Evolutionary conservation across 2,329 filamentous ascomycete genomes (phyloP), one percentile per base, ranked within the genome.

Genomic region (Sclerotinia glacialis): DNA sequence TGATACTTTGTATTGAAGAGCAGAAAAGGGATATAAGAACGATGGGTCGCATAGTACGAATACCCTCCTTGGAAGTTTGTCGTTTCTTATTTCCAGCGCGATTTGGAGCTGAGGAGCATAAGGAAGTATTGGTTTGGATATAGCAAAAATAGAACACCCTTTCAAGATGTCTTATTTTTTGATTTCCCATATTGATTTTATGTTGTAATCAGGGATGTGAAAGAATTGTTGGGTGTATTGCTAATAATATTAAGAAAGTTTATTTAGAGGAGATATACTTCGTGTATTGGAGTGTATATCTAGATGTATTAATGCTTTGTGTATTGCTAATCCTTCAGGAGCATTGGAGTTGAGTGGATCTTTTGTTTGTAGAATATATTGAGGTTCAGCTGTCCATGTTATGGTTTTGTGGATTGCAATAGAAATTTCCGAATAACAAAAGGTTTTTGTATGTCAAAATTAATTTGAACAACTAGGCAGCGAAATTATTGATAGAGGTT

Each of bases 131-230:
- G 12, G n/a, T 37, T 37, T 37, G 12, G n/a, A 54, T 54, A 23
- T 37, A 54, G 31, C 21, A 23, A 37, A 12, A 37, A 54, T 37
- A 16, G 2, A 54, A 23, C 21, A 37, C n/a, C n/a, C 9, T n/a
- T 31, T 54, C 4, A 37, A 37, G 12, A 16, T 37, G 37, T 37
- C 52, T 54, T 4, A 12, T n/a, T 3, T 23, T 5, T 4, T 8
- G 12, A 37, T 1, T n/a, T n/a, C 78, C 95, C 95, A 0, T 99
- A 99, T 80, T 88, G 90, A 77, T 99, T 97, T 80, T 99, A 97
- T 77, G 80, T 99, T 66, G 92, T 99, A 72, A 95, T 99, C 67
- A 88, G 94, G 71, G 88, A 98, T 79, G 88, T 99, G 56, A 88
- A 90, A 74, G 95, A 99, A 78, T 82, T 99, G 75, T 95, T 95